phyloP scores from a whole-genome alignment of 2,329 filamentous ascomycete genomes.

The Capronia coronata region DNA sequence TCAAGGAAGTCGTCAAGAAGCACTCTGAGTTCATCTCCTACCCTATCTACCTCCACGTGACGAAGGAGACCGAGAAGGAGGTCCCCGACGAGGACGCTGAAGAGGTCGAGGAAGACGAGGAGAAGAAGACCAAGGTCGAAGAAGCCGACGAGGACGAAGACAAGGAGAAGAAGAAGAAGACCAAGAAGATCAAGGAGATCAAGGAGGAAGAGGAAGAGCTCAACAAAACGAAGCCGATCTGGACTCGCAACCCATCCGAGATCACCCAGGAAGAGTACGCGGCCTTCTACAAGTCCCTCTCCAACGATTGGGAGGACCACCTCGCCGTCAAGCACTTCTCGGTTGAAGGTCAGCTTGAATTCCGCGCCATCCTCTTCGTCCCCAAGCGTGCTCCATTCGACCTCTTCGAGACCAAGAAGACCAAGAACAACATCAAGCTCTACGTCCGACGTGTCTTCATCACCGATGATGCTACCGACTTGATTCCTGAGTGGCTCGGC shows the following conservation, averaged over 20 bases:
- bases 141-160: conserved; percentile 83
- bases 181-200: conserved; percentile 98
- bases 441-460: conserved; percentile 99
- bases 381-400: conserved; percentile 99
- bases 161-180: conserved; percentile 90
- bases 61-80: conserved; percentile 99
- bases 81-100: conserved; percentile 93
- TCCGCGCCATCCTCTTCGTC: conserved; percentile 98
- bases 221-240: conserved; percentile 99
- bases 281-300: conserved; percentile 99
- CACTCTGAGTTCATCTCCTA: conserved; percentile 99
- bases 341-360: conserved; percentile 99
- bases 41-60: conserved; percentile 99
- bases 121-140: conserved; percentile 92
- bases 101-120: conserved; percentile 65
- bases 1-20: conserved; percentile 99
- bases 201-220: conserved; percentile 99
- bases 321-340: conserved; percentile 99
- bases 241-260: conserved; percentile 95
- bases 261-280: conserved; percentile 96
- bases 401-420: conserved; percentile 99
- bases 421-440: conserved; percentile 99
- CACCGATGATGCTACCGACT: conserved; percentile 97
- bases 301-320: conserved; percentile 99
- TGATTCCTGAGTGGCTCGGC: conserved; percentile 98